Evolutionary conservation across 2,329 filamentous ascomycete species (phyloP), one percentile per base, ranked within the genome.

Genomic region (Aspergillus intermedius): DNA sequence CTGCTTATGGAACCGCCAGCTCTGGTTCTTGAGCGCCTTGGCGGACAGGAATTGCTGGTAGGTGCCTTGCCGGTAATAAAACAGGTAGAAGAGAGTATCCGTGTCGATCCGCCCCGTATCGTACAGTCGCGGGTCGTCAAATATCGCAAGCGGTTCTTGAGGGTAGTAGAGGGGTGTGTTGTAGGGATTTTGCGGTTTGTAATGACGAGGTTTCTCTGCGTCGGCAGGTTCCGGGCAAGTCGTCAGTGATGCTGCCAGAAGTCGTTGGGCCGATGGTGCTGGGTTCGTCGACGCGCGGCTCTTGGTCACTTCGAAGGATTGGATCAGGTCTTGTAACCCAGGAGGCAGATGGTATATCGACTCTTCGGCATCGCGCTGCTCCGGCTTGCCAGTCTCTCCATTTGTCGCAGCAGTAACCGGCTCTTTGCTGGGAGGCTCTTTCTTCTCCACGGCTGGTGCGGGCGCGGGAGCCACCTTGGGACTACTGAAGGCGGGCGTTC

Each of bases 1-100:
- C 70, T 97, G 93, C 77, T 98, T 98, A 74, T 98, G 93, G 69
- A 98, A 98, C 49, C 93, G 82, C 93, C 93, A 98, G 70, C 91
- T 96, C 71, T 98, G 93, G 57, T 91, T 88, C 74, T 98, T 98
- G 46, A 98, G 75, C n/a, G 93, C 89, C 71, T 95, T 95, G 12
- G 93, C 93, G 1, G 93, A 90, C 50, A 97, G 78, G 65, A 91
- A 96, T 67, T 98, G 93, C 68, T 97, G 91, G 60, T 95, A 91
- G 1, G 90, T 91, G 22, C 90, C 90, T 70, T 98, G 93, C 59
- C 91, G 89, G 76, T 98, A 98, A 77, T 98, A 98, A 73, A 98
- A 98, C 42, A 95, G 87, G 72, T 98, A 98, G 72, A 98, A 98
- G 8, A 98, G 77, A 25, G 91, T 95, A 65, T 98, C 93, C 0